Conservation (phyloP, 345 rosid species). For the Abelmoschus esculentus region DNA sequence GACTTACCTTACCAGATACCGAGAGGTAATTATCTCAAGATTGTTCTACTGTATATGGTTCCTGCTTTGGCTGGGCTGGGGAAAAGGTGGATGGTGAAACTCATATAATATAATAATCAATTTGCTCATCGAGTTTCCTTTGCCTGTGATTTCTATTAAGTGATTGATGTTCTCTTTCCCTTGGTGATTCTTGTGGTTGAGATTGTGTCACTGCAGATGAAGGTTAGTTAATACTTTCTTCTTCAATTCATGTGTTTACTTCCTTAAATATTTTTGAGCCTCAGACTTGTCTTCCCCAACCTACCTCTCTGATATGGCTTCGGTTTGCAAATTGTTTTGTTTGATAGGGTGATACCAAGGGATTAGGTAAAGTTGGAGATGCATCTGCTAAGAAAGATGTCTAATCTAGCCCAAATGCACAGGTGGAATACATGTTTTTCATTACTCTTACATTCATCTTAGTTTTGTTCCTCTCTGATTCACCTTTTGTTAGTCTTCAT, state of each 20-base stretch:
- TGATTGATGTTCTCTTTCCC: slow-evolving; percentile 2
- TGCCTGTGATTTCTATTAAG: background rate
- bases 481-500: background rate
- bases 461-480: background rate
- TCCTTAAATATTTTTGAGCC: background rate
- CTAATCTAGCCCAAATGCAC: slow-evolving; percentile 41
- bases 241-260: background rate
- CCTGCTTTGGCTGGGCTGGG: background rate
- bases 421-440: slow-evolving; percentile 29
- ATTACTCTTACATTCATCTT: background rate
- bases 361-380: slow-evolving; percentile 63
- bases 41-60: background rate
- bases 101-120: background rate
- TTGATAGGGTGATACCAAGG: slow-evolving; percentile 77
- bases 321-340: slow-evolving; percentile 8
- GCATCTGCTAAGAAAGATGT: slow-evolving; percentile 41
- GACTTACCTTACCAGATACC: slow-evolving; percentile 61
- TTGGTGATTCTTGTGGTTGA: slow-evolving; percentile 13
- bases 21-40: slow-evolving; percentile 46
- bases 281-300: background rate
- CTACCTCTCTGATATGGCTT: background rate
- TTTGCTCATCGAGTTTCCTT: background rate
- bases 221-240: slow-evolving; percentile 37
- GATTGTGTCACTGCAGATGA: slow-evolving; percentile 53
- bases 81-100: background rate